Evolutionary conservation across 257 asterid genomes (phyloP), one percentile per base, ranked within the genome.

Genomic region (Leptodermis oblonga): DNA sequence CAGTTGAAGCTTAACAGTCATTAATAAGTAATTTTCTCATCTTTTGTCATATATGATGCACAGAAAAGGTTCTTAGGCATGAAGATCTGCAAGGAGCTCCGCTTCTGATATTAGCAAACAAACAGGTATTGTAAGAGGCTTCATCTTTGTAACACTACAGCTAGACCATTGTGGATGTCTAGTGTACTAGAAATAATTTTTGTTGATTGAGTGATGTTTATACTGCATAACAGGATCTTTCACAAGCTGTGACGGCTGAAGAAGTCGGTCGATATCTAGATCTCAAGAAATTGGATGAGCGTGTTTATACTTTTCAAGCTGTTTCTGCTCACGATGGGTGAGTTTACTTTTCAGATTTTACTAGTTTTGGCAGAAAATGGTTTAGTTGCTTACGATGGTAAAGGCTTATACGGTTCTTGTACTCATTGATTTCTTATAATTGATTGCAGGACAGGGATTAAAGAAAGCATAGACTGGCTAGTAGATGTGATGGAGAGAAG

Each of bases 51-150:
- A 71, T 74, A 59, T 73, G 74, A 61, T 67, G 80, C 76, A 69
- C 95, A 90, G 97, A 88, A 76, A 88, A 87, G 82, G 90, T 78
- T 81, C 89, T 88, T 68, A 83, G 90, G 83, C 95, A 90, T 71
- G 97, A 90, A 84, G 96, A 90, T 79, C 74, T 90, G 79, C 90
- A 79, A 80, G 97, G 96, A 73, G 94, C 97, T 30, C 97, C 97
- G 0, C 95, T 88, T 76, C 81, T 90, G 67, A 82, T 88, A 78
- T 59, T 90, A 76, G 95, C 95, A 56, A 90, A 90, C 84, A 90
- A 90, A 71, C 96, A 84, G 97, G 97, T 90, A 74, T 74, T 41
- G 15, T 28, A 7, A 34, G 49, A 30, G 14, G 31, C 56, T 37
- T 33, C 37, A 34, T 41, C 37, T n/a, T 22, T 22, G 9, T 33